phyloP scores from a whole-genome alignment of 2,329 filamentous ascomycete species.

The Venturia carpophila region DNA sequence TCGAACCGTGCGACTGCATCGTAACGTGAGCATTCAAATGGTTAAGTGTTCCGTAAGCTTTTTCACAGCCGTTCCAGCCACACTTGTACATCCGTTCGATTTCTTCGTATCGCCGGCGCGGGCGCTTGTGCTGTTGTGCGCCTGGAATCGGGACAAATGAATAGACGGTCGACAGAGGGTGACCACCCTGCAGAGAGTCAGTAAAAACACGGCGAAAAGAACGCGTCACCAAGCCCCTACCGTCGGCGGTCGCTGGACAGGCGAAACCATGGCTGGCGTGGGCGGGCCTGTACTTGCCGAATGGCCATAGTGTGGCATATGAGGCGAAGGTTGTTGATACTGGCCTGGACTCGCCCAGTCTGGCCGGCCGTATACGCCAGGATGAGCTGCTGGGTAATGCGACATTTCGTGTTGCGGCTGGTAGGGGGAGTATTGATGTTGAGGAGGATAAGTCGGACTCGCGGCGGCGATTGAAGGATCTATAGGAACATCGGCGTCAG shows the following conservation, averaged over 20 bases:
- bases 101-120: slow-evolving; percentile 87
- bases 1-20: slow-evolving; percentile 93
- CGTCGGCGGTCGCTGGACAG: slow-evolving; percentile 54
- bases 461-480: slow-evolving; percentile 94
- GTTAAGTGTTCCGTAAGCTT: slow-evolving; percentile 95
- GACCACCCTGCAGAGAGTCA: slow-evolving; percentile 37
- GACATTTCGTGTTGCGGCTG: slow-evolving; percentile 77
- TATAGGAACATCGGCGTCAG: slow-evolving; percentile 97
- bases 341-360: slow-evolving; percentile 56
- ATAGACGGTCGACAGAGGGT: slow-evolving; percentile 70
- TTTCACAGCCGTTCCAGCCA: slow-evolving; percentile 96
- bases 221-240: slow-evolving; percentile 39
- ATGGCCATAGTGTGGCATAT: slow-evolving; percentile 38
- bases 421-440: slow-evolving; percentile 80
- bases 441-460: slow-evolving; percentile 83
- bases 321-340: slow-evolving; percentile 44
- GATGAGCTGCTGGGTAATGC: slow-evolving; percentile 57
- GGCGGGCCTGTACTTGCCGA: slow-evolving; percentile 51
- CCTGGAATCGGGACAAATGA: slow-evolving; percentile 97
- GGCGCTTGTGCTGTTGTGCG: slow-evolving; percentile 93
- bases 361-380: slow-evolving; percentile 60
- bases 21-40: slow-evolving; percentile 97
- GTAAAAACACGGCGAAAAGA: slow-evolving; percentile 16
- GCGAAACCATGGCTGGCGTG: slow-evolving; percentile 50
- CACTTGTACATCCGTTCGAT: slow-evolving; percentile 99